Evolutionary conservation across 257 asterid species (phyloP), one percentile per base, ranked within the genome.

Genomic region (Solanum microdontum): DNA sequence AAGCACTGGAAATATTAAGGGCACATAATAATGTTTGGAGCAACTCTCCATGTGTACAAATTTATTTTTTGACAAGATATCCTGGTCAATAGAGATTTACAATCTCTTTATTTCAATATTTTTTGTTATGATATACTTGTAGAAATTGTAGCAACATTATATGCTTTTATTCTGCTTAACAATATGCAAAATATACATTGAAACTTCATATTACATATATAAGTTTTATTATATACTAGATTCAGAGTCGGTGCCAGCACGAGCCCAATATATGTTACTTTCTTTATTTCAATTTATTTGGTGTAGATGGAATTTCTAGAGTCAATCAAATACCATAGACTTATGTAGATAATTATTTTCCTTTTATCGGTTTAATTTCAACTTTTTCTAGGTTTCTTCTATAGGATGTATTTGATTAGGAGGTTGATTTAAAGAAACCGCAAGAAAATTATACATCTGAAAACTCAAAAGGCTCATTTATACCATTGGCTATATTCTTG

Each of bases 11-110:
- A 90, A 91, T 94, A 45, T 88, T 95, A 88, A 94, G 98, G 90
- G 32, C 94, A 91, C 99, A 95, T 91, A 91, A 93, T 2, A 89
- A 87, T 37, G 93, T 77, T 8, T 97, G 99, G 99, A 92, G 88
- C 24, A 92, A 91, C 80, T 95, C 99, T 68, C 99, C 98, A 39
- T 97, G 99, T 83, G 94, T 97, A 86, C 97, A 97, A 86, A 84
- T 95, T 82, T 96, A 95, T 91, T 93, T 95, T 73, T 72, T 95
- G 15, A 95, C 98, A 1, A 89, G 94, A 91, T 39, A 88, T 85
- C 33, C 91, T 83, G 91, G 93, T n/a, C 62, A 85, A 45, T 70
- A 62, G 60, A 68, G 34, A 23, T 79, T 7, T 75, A 75, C 43
- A 32, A 74, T 45, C 28, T 12, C 21, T 8, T 28, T 72, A 4